Conservation (phyloP, 148 eudicot species). For the Rhododendron henanense region DNA sequence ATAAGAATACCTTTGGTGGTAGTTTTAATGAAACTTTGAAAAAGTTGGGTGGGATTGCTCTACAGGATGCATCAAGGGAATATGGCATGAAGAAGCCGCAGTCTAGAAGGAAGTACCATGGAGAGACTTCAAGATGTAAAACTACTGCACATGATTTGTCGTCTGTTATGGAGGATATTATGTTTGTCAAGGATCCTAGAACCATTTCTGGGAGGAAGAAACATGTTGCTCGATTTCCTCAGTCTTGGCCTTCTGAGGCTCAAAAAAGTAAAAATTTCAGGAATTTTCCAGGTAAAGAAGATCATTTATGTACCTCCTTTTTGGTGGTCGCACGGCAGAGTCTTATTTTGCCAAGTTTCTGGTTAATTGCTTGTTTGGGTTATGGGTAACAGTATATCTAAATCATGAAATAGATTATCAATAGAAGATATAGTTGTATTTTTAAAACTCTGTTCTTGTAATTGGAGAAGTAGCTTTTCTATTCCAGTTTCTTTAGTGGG, state of each 20-base stretch:
- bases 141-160: slow-evolving; percentile 36
- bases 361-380: not conserved
- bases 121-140: slow-evolving; percentile 21
- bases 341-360: not conserved
- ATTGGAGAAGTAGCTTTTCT: not conserved
- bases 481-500: not conserved
- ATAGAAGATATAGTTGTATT: not conserved
- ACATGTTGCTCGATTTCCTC: slow-evolving; percentile 56
- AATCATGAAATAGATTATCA: not conserved
- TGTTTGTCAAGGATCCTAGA: slow-evolving; percentile 86
- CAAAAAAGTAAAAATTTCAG: slow-evolving; percentile 49
- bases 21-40: slow-evolving; percentile 43
- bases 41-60: slow-evolving; percentile 75
- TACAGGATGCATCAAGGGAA: slow-evolving; percentile 81
- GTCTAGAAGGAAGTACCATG: slow-evolving; percentile 42
- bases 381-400: not conserved
- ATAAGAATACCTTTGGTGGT: slow-evolving; percentile 38
- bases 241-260: slow-evolving; percentile 76
- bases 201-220: slow-evolving; percentile 55
- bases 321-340: not conserved
- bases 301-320: not conserved
- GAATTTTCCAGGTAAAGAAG: slow-evolving; percentile 64
- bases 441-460: too few species aligned
- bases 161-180: slow-evolving; percentile 64
- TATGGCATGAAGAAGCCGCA: slow-evolving; percentile 54